Evolutionary conservation across 768 basidiomycete genomes (phyloP).

Genomic region (Serendipita sp.): DNA sequence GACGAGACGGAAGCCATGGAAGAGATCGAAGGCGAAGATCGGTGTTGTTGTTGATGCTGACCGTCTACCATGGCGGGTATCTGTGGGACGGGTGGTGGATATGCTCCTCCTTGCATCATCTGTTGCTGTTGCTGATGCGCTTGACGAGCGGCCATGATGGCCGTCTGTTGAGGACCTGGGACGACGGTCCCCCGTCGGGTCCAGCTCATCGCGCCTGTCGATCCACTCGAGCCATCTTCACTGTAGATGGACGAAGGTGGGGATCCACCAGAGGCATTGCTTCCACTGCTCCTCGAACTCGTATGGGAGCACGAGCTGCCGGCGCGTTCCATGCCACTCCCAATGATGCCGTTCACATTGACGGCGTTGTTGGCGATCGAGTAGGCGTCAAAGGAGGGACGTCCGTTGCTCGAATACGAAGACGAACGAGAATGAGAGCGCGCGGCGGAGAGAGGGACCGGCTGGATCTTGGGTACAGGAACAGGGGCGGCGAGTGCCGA

Average conservation of each 20-base stretch:
- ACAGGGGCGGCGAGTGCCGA: neutral
- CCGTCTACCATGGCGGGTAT: neutral
- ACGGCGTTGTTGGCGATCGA: neutral
- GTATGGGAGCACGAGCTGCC: neutral
- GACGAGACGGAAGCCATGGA: neutral
- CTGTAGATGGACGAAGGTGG: neutral
- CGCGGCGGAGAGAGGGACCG: neutral
- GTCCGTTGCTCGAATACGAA: neutral
- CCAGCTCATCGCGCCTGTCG: neutral
- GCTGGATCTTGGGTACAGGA: neutral
- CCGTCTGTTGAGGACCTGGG: neutral
- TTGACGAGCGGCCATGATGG: neutral
- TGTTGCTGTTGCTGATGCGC: neutral
- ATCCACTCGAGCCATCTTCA: constrained; percentile 2
- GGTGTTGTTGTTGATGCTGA: neutral
- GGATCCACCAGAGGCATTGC: neutral
- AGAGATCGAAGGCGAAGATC: neutral
- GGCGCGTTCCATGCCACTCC: constrained; percentile 3
- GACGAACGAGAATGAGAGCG: constrained; percentile 1
- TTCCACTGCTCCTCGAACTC: neutral
- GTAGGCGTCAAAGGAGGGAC: neutral
- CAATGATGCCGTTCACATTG: neutral
- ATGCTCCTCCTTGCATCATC: neutral
- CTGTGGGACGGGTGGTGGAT: neutral
- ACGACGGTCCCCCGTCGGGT: neutral